phyloP scores from a whole-genome alignment of 352 stramenopile genomes.

The Saprolegnia parasitica region DNA sequence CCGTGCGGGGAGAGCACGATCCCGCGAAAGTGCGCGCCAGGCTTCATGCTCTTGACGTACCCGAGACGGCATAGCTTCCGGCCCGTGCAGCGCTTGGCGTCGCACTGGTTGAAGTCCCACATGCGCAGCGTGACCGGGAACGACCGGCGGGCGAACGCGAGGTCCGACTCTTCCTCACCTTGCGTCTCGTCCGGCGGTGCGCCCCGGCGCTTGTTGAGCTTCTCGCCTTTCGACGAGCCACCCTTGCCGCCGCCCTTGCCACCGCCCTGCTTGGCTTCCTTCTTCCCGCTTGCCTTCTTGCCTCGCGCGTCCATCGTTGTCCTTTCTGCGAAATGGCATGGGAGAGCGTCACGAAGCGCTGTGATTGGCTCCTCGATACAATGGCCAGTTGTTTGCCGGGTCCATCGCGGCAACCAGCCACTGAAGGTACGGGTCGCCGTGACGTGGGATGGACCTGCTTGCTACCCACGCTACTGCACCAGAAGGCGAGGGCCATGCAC shows the following conservation, averaged over 20 bases:
- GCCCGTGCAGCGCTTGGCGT: slow-evolving; percentile 92
- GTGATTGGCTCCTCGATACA: too few relatives aligned
- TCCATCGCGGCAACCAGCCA: too few relatives aligned
- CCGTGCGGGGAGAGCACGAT: slow-evolving; percentile 92
- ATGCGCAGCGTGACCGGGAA: slow-evolving; percentile 86
- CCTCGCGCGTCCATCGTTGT: not conserved
- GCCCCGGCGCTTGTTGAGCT: slow-evolving; percentile 19
- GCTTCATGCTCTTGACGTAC: slow-evolving; percentile 90
- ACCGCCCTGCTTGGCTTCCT: not conserved
- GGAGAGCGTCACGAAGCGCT: too few relatives aligned
- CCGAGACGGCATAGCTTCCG: slow-evolving; percentile 90
- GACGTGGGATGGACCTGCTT: too few relatives aligned
- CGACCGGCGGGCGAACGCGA: slow-evolving; percentile 56
- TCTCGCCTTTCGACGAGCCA: slow-evolving; percentile 14
- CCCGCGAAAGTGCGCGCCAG: slow-evolving; percentile 90
- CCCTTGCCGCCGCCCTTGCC: not conserved
- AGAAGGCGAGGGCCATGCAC: too few relatives aligned
- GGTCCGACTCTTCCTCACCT: slow-evolving; percentile 61
- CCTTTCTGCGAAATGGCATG: not conserved
- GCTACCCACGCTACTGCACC: too few relatives aligned
- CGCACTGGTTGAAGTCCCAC: slow-evolving; percentile 96
- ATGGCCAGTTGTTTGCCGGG: too few relatives aligned
- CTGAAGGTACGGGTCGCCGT: too few relatives aligned
- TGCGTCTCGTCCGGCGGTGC: slow-evolving; percentile 3
- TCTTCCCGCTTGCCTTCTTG: slow-evolving; percentile 13